phyloP scores from a whole-genome alignment of 1,284 basidiomycete genomes.

The Moniliophthora roreri region DNA sequence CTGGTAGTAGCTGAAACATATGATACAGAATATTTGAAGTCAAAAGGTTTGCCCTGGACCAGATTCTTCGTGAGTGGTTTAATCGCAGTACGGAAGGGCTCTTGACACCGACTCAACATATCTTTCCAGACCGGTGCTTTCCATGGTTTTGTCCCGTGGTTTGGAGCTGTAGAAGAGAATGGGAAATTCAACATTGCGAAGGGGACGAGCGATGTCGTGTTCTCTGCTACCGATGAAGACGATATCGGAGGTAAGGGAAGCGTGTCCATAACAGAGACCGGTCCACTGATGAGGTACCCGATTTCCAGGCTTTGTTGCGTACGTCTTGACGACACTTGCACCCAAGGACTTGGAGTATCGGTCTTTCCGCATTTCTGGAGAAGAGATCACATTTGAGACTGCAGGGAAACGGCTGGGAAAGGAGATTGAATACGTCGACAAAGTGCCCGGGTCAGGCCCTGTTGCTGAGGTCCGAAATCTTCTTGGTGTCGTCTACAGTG shows the following conservation, averaged over 20 bases:
- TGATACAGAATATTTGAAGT: constrained; percentile 1
- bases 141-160: not conserved
- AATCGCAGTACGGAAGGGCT: no score
- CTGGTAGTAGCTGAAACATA: not conserved
- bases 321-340: constrained; percentile 27
- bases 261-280: no score
- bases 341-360: constrained; percentile 21
- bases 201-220: no score
- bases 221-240: no score
- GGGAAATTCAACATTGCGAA: no score
- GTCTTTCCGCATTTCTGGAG: constrained; percentile 29
- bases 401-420: constrained; percentile 18
- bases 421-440: constrained; percentile 17
- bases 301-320: constrained; percentile 24
- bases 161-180: not conserved
- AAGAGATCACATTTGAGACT: constrained; percentile 19
- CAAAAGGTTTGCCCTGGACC: not conserved
- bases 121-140: not conserved
- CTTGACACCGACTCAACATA: no score
- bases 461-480: not conserved
- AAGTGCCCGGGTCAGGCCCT: constrained; percentile 6
- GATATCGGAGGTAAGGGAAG: no score
- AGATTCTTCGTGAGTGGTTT: constrained; percentile 2
- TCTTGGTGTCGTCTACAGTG: not conserved
- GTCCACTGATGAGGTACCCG: not conserved